phyloP scores from a whole-genome alignment of 148 eudicot species.

The Oxyria digyna region DNA sequence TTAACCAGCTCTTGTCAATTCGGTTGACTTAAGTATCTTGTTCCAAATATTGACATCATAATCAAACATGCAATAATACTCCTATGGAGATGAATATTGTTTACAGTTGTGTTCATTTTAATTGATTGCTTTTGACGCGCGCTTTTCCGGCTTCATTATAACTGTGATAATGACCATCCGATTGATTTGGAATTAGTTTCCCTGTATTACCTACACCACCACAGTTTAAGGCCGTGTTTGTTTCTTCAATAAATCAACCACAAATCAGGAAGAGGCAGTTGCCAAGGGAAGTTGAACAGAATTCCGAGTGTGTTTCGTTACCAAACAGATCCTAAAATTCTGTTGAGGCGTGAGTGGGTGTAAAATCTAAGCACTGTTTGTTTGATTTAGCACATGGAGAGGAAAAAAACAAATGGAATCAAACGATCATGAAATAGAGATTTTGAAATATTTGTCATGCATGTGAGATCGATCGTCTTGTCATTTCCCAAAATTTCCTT shows the following conservation, averaged over 20 bases:
- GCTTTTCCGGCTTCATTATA: constrained; percentile 2
- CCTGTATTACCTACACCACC: constrained; percentile 1
- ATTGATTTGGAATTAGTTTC: constrained; percentile 6
- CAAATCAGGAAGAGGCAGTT: neutral
- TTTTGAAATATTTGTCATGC: neutral
- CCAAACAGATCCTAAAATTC: neutral
- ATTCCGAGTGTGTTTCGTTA: neutral
- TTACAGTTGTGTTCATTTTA: too few relatives aligned
- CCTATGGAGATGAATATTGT: too few relatives aligned
- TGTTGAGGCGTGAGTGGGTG: neutral
- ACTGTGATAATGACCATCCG: neutral
- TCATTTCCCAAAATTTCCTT: constrained; percentile 2
- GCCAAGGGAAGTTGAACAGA: neutral
- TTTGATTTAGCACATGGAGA: neutral
- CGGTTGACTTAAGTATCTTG: neutral
- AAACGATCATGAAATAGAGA: neutral
- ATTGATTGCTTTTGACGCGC: too few relatives aligned
- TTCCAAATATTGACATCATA: too few relatives aligned
- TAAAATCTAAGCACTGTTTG: neutral
- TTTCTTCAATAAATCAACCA: neutral
- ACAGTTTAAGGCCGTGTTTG: constrained; percentile 2
- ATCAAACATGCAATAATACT: too few relatives aligned
- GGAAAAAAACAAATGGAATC: neutral
- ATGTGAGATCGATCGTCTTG: neutral
- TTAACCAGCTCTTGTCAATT: neutral